Evolutionary conservation across 2,329 filamentous ascomycete genomes (phyloP).

Genomic region (Thelonectria rubi): DNA sequence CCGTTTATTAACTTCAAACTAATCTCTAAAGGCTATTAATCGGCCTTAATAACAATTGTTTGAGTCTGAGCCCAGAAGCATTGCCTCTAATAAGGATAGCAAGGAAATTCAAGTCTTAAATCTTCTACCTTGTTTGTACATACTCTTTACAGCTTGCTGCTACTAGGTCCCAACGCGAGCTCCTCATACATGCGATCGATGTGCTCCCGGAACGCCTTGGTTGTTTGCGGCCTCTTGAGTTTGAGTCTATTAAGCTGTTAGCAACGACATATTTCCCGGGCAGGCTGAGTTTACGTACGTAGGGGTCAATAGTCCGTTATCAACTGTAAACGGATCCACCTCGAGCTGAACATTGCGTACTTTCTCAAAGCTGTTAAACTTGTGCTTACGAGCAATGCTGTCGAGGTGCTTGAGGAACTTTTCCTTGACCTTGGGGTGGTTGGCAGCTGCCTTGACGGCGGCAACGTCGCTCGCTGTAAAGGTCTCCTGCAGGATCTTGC

Average conservation of each 20-base stretch:
- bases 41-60: too few species aligned
- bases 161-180: constrained; percentile 44
- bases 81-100: neutral
- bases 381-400: constrained; percentile 79
- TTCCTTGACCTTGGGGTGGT: constrained; percentile 75
- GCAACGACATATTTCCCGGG: neutral
- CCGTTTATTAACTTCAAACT: too few species aligned
- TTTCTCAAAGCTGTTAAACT: constrained; percentile 91
- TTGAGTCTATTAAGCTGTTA: constrained; percentile 58
- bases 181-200: constrained; percentile 67
- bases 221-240: constrained; percentile 66
- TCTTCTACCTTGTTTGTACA: neutral
- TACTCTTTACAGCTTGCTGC: constrained; percentile 40
- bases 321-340: constrained; percentile 90
- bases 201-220: constrained; percentile 60
- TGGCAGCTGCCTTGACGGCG: constrained; percentile 72
- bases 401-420: constrained; percentile 84
- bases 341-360: constrained; percentile 78
- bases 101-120: neutral
- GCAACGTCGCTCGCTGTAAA: constrained; percentile 71
- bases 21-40: too few species aligned
- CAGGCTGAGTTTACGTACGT: constrained; percentile 69
- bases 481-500: constrained; percentile 75
- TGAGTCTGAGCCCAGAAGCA: neutral
- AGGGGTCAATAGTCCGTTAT: constrained; percentile 88